Conservation (phyloP, 768 basidiomycete genomes). For the Pleurotus djamor region DNA sequence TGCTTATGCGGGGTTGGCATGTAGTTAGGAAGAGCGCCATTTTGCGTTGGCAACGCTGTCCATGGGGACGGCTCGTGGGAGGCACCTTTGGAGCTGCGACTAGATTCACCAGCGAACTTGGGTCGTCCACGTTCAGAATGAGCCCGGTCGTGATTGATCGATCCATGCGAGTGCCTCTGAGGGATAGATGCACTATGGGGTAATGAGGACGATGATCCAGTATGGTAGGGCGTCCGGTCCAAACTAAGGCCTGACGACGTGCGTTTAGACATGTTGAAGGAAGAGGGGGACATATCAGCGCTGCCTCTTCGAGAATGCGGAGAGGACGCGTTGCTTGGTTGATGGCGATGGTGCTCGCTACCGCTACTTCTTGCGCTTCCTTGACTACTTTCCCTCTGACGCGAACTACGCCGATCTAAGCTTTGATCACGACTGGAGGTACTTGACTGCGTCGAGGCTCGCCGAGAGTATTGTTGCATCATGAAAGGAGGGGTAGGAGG, state of each 20-base stretch:
- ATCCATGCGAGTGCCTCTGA: background rate
- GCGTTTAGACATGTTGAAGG: background rate
- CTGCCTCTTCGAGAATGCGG: constrained; percentile 3
- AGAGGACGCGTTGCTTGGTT: background rate
- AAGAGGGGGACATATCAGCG: constrained; percentile 2
- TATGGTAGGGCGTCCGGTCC: background rate
- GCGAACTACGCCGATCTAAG: background rate
- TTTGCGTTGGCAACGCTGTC: constrained; percentile 2
- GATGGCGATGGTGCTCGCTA: background rate
- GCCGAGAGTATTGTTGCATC: constrained; percentile 57
- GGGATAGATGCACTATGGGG: background rate
- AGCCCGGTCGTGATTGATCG: background rate
- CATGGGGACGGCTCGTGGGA: background rate
- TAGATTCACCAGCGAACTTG: background rate
- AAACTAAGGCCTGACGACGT: constrained; percentile 1
- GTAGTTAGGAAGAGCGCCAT: background rate
- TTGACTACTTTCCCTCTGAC: constrained; percentile 5
- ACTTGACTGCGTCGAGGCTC: constrained; percentile 25
- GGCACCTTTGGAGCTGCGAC: background rate
- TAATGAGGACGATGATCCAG: background rate
- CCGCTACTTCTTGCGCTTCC: constrained; percentile 4
- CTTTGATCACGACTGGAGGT: constrained; percentile 19
- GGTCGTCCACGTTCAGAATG: constrained; percentile 1
- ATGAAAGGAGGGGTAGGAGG: constrained; percentile 78
- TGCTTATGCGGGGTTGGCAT: background rate